A percentile compares a stretch with the other conserved stretches of the same genome.
phyloP scores from a whole-genome alignment of 1,139 yeast species.

The Debaryomyces psychrophilus region DNA sequence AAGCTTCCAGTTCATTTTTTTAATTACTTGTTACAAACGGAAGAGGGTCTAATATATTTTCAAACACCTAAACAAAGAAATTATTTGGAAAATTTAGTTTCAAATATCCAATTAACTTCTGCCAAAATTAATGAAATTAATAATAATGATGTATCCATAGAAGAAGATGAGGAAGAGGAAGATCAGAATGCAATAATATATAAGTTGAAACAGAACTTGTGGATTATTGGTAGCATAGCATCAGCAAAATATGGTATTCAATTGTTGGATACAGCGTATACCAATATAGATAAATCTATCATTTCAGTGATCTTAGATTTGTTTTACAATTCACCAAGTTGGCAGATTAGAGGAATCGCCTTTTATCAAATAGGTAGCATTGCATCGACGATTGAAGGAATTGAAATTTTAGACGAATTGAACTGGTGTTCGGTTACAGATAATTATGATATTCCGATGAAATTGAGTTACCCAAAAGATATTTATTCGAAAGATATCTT shows the following conservation, averaged over 20 bases:
- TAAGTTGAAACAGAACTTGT: constrained; percentile 67
- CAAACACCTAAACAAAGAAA: constrained; percentile 26
- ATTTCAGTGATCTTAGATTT: constrained; percentile 51
- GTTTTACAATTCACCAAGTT: constrained; percentile 50
- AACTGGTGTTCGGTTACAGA: constrained; percentile 72
- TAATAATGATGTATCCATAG: constrained; percentile 7
- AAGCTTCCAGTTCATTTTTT: constrained; percentile 71
- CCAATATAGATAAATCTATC: constrained; percentile 56
- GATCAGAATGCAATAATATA: constrained; percentile 1
- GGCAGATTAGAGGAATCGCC: constrained; percentile 75
- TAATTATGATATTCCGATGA: constrained; percentile 53
- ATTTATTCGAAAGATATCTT: constrained; percentile 22
- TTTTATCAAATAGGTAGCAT: constrained; percentile 78
- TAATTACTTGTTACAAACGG: constrained; percentile 77
- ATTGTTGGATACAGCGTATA: constrained; percentile 59
- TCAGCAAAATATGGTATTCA: constrained; percentile 69
- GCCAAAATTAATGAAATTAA: constrained; percentile 6
- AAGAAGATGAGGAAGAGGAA: constrained; percentile 3
- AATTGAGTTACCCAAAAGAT: constrained; percentile 56
- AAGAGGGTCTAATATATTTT: constrained; percentile 65
- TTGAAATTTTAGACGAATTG: constrained; percentile 81
- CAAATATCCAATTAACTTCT: constrained; percentile 25
- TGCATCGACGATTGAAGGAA: constrained; percentile 74
- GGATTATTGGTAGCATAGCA: constrained; percentile 89
- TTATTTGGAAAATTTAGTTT: constrained; percentile 31